Evolutionary conservation across 768 basidiomycete species (phyloP), one percentile per base, ranked within the genome.

Genomic region (Gautieria morchelliformis): DNA sequence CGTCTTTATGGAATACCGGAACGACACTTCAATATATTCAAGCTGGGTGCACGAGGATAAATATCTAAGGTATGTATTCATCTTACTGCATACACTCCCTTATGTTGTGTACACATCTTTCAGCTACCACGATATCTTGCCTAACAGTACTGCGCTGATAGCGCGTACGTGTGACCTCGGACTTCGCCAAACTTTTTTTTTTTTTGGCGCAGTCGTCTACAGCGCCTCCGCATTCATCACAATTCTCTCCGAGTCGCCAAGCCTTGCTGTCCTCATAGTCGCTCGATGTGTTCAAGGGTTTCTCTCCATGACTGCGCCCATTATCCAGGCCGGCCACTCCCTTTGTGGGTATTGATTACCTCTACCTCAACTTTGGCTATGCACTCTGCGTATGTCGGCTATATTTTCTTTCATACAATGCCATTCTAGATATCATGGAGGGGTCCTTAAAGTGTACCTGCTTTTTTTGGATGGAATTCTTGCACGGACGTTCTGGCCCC

Each of bases 81-180:
- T 19, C 17, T 57, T 41, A 42, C 12, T 17, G 42, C 22, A 52
- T 46, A 30, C 11, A 35, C 57, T 51, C 11, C 6, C 42, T 20
- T n/a, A 32, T 20, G 22, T 22, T 19, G 4, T 12, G 19, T 27
- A 5, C 27, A 5, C 27, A 27, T 27, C 2, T 3, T 32, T 27
- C 58, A 80, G 78, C 78, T 32, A 77, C 78, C 63, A 75, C 75
- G 1, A 76, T 78, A 19, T 68, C 77, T 6, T 78, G 74, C 53
- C 66, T 79, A 78, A 79, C 61, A 66, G 80, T 56, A 78, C 78
- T 6, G 78, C 79, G 1, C 68, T 78, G 53, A 62, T 79, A 37
- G 69, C 78, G 77, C 79, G 12, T 79, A 79, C 63, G 65, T 78
- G 76, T 56, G 79, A 80, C 58, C 69, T 81, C 52, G 79, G 79